These are phyloP conservation scores for Pyrus hybrid DNA, from an alignment of 331 rosid genomes.

Conservation along the genomic window DNA sequence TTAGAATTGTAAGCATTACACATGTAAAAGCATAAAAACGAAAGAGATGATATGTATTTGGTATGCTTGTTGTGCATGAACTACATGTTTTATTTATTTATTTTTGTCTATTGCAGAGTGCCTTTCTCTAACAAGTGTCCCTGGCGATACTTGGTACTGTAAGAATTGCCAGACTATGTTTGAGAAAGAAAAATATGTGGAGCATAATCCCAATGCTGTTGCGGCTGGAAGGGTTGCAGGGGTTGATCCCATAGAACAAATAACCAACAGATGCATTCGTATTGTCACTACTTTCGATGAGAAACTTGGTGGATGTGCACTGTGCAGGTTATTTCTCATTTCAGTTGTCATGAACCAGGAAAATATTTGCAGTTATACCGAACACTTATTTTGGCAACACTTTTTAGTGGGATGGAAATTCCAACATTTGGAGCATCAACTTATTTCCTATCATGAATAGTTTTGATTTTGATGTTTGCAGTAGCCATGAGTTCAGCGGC, in stretches of 20 bases:
- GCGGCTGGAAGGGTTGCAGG: slow-evolving; percentile 63
- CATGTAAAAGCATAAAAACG: background rate
- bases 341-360: background rate
- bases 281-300: slow-evolving; percentile 57
- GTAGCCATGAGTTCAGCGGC: slow-evolving; percentile 50
- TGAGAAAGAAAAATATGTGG: slow-evolving; percentile 39
- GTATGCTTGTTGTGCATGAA: background rate
- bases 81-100: background rate
- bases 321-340: slow-evolving; percentile 56
- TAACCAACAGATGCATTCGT: slow-evolving; percentile 70
- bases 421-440: background rate
- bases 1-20: background rate
- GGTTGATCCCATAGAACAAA: slow-evolving; percentile 59
- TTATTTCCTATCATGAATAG: background rate
- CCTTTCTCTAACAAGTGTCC: slow-evolving; percentile 50
- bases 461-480: slow-evolving; percentile 24
- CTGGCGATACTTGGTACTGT: slow-evolving; percentile 84
- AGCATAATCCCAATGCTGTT: slow-evolving; percentile 57
- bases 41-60: background rate
- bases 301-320: slow-evolving; percentile 81
- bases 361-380: background rate
- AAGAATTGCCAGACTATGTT: slow-evolving; percentile 61
- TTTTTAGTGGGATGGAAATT: background rate
- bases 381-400: background rate
- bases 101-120: slow-evolving; percentile 51